These are phyloP conservation scores for Dactylellina haptotyla DNA, from an alignment of 2,329 filamentous ascomycete species.

Conservation along the genomic window DNA sequence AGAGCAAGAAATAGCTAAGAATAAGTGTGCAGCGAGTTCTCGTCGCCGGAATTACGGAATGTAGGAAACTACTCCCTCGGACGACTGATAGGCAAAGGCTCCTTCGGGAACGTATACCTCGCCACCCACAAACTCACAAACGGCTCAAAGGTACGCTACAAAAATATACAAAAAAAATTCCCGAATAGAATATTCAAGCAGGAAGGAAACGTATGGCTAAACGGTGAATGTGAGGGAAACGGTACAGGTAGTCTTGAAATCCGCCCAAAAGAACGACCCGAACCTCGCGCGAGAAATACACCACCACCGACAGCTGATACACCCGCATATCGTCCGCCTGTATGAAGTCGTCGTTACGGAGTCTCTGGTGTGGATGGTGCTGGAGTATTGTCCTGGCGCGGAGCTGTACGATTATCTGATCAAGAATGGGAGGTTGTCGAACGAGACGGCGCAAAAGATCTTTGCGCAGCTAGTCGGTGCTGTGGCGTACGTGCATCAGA, in stretches of 20 bases:
- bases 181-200: not conserved
- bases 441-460: slow-evolving; percentile 89
- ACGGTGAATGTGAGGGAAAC: slow-evolving; percentile 28
- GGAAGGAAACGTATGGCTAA: not conserved
- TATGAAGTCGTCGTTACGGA: slow-evolving; percentile 99
- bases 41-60: slow-evolving; percentile 85
- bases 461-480: slow-evolving; percentile 96
- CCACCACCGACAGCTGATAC: slow-evolving; percentile 96
- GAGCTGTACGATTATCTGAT: slow-evolving; percentile 97
- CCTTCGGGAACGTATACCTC: slow-evolving; percentile 97
- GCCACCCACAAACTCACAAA: slow-evolving; percentile 97
- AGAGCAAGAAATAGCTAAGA: not conserved
- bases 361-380: slow-evolving; percentile 89
- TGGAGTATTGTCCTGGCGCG: slow-evolving; percentile 96
- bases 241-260: slow-evolving; percentile 91
- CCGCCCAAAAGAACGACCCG: slow-evolving; percentile 91
- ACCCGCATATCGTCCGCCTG: slow-evolving; percentile 93
- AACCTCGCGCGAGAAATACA: slow-evolving; percentile 98
- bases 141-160: slow-evolving; percentile 82
- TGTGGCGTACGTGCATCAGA: slow-evolving; percentile 92
- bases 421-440: slow-evolving; percentile 81
- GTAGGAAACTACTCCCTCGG: slow-evolving; percentile 96
- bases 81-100: slow-evolving; percentile 92
- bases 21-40: slow-evolving; percentile 78
- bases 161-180: slow-evolving; percentile 25